Evolutionary conservation across 108 stramenopile genomes (phyloP).

Genomic region (Skeletonema menzelii): DNA sequence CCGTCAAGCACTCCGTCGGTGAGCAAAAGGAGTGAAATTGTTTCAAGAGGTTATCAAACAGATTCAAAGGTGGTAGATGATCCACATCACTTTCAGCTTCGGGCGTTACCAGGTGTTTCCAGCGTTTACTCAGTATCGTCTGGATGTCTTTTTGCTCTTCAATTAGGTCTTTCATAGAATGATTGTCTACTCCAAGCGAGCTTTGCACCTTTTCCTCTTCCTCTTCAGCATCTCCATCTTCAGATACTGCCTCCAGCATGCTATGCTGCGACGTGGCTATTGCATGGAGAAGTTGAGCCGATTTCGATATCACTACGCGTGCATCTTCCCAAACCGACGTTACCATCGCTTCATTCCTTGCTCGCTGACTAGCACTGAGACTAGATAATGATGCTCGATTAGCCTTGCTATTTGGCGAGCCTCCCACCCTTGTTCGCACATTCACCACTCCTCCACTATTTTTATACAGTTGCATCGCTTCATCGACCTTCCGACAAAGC

Average conservation of each 20-base stretch:
- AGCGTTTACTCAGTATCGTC: conserved; percentile 18
- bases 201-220: background rate
- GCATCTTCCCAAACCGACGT: conserved; percentile 43
- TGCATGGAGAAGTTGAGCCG: conserved; percentile 39
- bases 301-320: conserved; percentile 35
- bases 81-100: background rate
- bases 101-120: conserved; percentile 4
- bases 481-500: conserved; percentile 37
- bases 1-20: background rate
- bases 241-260: background rate
- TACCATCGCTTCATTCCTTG: conserved; percentile 16
- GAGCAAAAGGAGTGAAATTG: background rate
- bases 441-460: conserved; percentile 27
- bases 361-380: conserved; percentile 7
- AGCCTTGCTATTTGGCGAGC: background rate
- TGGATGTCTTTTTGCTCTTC: conserved; percentile 40
- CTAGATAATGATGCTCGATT: background rate
- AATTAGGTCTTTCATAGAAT: conserved; percentile 17
- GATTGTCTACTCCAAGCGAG: background rate
- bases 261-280: conserved; percentile 23
- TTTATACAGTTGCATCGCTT: conserved; percentile 15
- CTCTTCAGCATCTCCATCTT: background rate
- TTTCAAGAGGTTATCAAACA: conserved; percentile 4
- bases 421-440: conserved; percentile 17
- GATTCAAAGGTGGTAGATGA: background rate